These are phyloP conservation scores for Ceratocystis ficicola DNA, from an alignment of 2,329 filamentous ascomycete genomes.

Conservation along the genomic window DNA sequence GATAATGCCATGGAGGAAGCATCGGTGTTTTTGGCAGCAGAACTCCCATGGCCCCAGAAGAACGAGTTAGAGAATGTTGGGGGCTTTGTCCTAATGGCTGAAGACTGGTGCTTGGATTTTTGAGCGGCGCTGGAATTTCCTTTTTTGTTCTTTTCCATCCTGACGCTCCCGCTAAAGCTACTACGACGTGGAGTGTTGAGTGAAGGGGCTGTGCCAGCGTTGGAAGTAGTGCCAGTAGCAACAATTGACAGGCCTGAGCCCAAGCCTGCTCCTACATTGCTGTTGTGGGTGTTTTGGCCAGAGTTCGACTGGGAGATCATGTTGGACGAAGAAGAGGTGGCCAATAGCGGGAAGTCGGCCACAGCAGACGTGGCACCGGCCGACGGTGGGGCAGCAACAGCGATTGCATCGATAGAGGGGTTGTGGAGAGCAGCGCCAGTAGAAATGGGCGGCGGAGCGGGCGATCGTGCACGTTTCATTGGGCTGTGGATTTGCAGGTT, in stretches of 20 bases:
- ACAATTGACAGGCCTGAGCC: background rate
- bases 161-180: constrained; percentile 7
- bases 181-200: constrained; percentile 9
- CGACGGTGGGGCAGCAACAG: constrained; percentile 22
- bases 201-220: background rate
- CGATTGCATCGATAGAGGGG: constrained; percentile 22
- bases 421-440: constrained; percentile 25
- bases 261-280: background rate
- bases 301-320: background rate
- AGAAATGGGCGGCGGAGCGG: constrained; percentile 27
- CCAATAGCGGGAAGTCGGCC: constrained; percentile 2
- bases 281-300: background rate
- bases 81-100: background rate
- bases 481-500: constrained; percentile 36
- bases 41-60: background rate
- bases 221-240: background rate
- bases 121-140: constrained; percentile 7
- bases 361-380: constrained; percentile 13
- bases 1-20: background rate
- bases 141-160: constrained; percentile 14
- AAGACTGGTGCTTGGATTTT: background rate
- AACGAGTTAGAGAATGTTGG: constrained; percentile 1
- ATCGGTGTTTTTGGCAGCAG: background rate
- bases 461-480: constrained; percentile 39
- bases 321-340: background rate